phyloP scores from a whole-genome alignment of 2,329 filamentous ascomycete genomes.

The Neofusicoccum umdonicola region DNA sequence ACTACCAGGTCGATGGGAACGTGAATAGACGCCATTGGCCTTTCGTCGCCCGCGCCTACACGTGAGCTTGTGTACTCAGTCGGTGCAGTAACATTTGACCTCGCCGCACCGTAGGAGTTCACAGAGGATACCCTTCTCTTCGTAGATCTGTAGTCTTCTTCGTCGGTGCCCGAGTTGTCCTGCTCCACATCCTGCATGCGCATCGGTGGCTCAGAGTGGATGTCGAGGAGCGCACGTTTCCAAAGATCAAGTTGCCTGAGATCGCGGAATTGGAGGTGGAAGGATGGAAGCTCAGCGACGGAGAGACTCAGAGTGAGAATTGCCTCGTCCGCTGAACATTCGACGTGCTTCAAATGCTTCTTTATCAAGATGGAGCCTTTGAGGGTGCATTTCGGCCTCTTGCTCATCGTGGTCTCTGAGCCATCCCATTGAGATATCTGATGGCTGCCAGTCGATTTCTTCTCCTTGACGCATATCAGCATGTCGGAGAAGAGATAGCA shows the following conservation, averaged over 20 bases:
- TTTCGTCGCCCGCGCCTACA: slow-evolving; percentile 42
- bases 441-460: slow-evolving; percentile 59
- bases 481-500: slow-evolving; percentile 98
- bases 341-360: slow-evolving; percentile 92
- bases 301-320: slow-evolving; percentile 87
- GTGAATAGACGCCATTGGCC: slow-evolving; percentile 61
- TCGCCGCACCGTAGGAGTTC: slow-evolving; percentile 77
- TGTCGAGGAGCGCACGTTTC: slow-evolving; percentile 81
- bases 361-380: slow-evolving; percentile 98
- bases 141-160: slow-evolving; percentile 72
- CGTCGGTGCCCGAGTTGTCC: slow-evolving; percentile 78
- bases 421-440: slow-evolving; percentile 59
- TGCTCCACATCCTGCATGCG: slow-evolving; percentile 73
- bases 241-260: slow-evolving; percentile 82
- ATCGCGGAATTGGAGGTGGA: slow-evolving; percentile 87
- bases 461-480: slow-evolving; percentile 99
- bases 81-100: slow-evolving; percentile 77
- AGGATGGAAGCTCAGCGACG: slow-evolving; percentile 86
- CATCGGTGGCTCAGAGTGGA: slow-evolving; percentile 62
- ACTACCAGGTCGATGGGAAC: slow-evolving; percentile 94
- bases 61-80: slow-evolving; percentile 44
- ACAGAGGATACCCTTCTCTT: slow-evolving; percentile 76
- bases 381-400: slow-evolving; percentile 75
- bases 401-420: slow-evolving; percentile 47
- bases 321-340: slow-evolving; percentile 70